Evolutionary conservation across 257 asterid species (phyloP), one percentile per base, ranked within the genome.

Genomic region (Pogostemon cablin): DNA sequence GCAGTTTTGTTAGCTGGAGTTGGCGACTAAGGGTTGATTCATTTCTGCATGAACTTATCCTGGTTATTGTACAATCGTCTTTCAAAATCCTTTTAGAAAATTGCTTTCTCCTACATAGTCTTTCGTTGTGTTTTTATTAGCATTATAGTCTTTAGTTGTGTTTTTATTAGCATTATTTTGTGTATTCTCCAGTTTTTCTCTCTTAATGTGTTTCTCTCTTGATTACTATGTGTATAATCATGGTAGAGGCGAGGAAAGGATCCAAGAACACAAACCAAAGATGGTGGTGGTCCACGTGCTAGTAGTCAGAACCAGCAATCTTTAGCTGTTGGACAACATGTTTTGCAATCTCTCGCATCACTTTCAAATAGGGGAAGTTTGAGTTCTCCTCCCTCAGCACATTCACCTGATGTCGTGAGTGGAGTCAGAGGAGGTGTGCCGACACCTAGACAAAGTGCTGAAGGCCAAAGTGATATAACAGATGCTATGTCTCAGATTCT

Each of bases 401-500:
- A 50, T 3, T 10, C 72, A 9, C 47, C 80, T 17, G 79, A 72
- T 58, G 40, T 75, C 47, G 67, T 81, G 48, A 66, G 86, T 49
- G 79, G 69, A 32, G 79, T 60, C 7, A 25, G 43, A 53, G 72
- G 72, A 20, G 72, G 77, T 74, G 15, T 58, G 58, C 79, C 78
- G 38, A 54, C 85, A 2, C 72, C 78, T 55, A 79, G 76, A 35
- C 90, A 47, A 62, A 78, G 60, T 72, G 65, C 71, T 3, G 78
- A 67, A 62, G 84, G 74, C 54, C 86, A 79, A 68, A 65, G 59
- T 52, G 97, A 81, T 71, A 55, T 80, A 37, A 78, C 86, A n/a
- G 83, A 82, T 64, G 89, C 96, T 41, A 84, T 95, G 96, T 86
- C 96, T 50, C 85, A 88, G 65, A 70, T 87, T 55, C 93, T 95